Evolutionary conservation across 352 stramenopile species (phyloP), one percentile per base, ranked within the genome.

Genomic region (Phytophthora niederhauseri): DNA sequence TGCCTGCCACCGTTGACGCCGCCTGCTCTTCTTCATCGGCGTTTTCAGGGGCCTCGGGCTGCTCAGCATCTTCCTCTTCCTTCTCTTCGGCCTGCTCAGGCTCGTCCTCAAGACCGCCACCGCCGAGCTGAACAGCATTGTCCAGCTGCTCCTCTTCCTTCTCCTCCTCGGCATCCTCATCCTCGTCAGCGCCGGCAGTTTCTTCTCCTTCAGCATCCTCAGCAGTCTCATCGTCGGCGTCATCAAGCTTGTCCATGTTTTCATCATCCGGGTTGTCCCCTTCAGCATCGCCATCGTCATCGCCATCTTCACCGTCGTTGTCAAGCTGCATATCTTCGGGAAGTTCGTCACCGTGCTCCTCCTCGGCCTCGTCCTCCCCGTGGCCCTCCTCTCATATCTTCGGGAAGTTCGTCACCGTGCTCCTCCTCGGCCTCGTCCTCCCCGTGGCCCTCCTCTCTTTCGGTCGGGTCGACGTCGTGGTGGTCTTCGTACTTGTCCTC

Each of bases 241-340:
- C 84, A 54, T 93, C 85, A 45, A 83, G 68, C 19, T 84, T 79
- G 17, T 93, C 77, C 30, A 84, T 81, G 3, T 93, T 75, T 61
- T 73, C 73, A 17, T 87, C 78, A 28, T 87, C 76, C 17, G 72
- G 61, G 8, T 82, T 81, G 19, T 77, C 76, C 9, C 72, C 72
- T 5, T 90, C 77, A 34, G 59, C 64, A 6, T 82, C 75, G 15
- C 68, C 71, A 46, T 76, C 76, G n/a, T 88, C 78, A 26, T 72
- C 75, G 15, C 61, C 80, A 12, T 64, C 73, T 20, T 77, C 77
- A 22, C 64, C 72, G 15, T 90, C 84, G 15, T 86, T 75, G 28
- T 93, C 80, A 15, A 99, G 74, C 51, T 97, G 85, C 81, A 94
- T 97, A 51, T 95, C 76, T 46, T 97, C 89, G 3, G 87, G 81